Evolutionary conservation across 2,329 filamentous ascomycete species (phyloP), one percentile per base, ranked within the genome.

Genomic region (Didymellaceae sp.): DNA sequence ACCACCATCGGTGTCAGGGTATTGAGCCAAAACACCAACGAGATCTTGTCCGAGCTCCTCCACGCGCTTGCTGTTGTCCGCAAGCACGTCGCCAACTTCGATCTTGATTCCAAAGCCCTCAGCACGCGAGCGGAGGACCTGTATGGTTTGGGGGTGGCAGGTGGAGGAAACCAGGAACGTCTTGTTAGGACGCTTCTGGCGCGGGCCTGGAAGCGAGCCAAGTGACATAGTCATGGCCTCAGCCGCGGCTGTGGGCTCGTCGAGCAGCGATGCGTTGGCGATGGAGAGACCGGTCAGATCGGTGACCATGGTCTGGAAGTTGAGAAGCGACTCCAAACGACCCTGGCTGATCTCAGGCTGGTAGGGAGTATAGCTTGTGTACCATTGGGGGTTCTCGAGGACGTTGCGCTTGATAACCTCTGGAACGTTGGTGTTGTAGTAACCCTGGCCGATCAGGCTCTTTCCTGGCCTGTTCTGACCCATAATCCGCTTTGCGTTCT

Each of bases 341-440:
- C 93, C 93, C 77, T 97, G 93, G 72, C 91, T 96, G 78, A 97
- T 96, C 77, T 97, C 93, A 2, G 93, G 89, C 77, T 97, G 93
- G 75, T 97, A 97, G 13, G 93, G 93, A 0, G 93, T 97, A 74
- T 97, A 97, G 77, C 91, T 96, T 31, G 93, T 97, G 74, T 97
- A 97, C 93, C 93, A 97, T 8, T 87, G 91, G 5, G 93, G 93
- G 72, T 89, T 93, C 80, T 97, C 91, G 51, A 97, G 78, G 4
- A 97, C 82, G 71, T 97, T 97, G 61, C 92, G 83, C 80, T 94
- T 90, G 72, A 97, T 96, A 49, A 97, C 92, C 47, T 90, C 84
- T 4, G 93, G 93, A 1, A 90, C 88, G 61, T 88, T 83, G n/a
- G 91, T 93, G 26, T 86, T 87, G 59, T 93, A 91, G 80, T 97